These are phyloP conservation scores for Adenanthera pavonina DNA, from an alignment of 306 rosid genomes.

Conservation along the genomic window DNA sequence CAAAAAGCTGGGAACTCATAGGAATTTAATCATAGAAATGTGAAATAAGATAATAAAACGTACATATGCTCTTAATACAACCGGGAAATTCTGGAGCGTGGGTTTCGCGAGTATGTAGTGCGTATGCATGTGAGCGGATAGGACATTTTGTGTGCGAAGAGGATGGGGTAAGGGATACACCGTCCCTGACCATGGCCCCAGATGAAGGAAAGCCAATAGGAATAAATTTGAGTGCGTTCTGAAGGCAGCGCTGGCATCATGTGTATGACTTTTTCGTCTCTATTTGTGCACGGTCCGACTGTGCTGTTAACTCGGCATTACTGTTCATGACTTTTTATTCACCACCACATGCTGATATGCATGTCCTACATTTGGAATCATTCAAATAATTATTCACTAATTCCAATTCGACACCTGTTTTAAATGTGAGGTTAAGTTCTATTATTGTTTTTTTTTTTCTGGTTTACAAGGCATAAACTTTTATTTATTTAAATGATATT, in stretches of 20 bases:
- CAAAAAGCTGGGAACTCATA: constrained; percentile 29
- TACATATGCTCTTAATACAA: not conserved
- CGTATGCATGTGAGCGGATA: not conserved
- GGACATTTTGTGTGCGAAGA: not conserved
- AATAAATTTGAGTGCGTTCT: constrained; percentile 53
- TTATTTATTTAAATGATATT: too few relatives aligned
- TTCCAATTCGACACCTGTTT: too few relatives aligned
- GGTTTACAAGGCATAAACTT: too few relatives aligned
- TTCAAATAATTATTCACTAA: too few relatives aligned
- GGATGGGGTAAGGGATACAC: constrained; percentile 34
- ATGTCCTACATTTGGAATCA: too few relatives aligned
- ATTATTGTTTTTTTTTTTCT: too few relatives aligned
- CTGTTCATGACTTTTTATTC: too few relatives aligned
- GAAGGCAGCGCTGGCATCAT: constrained; percentile 53
- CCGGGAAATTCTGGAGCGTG: not conserved
- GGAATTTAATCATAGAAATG: not conserved
- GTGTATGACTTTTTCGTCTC: constrained; percentile 32
- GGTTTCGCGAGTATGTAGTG: not conserved
- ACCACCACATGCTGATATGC: too few relatives aligned
- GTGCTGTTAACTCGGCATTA: too few relatives aligned
- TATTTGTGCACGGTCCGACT: not conserved
- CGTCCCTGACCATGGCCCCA: constrained; percentile 48
- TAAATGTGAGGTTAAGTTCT: too few relatives aligned
- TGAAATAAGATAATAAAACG: not conserved
- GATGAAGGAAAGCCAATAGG: constrained; percentile 51